Evolutionary conservation across 1,284 basidiomycete species (phyloP).

Genomic region (Cerrena zonata): DNA sequence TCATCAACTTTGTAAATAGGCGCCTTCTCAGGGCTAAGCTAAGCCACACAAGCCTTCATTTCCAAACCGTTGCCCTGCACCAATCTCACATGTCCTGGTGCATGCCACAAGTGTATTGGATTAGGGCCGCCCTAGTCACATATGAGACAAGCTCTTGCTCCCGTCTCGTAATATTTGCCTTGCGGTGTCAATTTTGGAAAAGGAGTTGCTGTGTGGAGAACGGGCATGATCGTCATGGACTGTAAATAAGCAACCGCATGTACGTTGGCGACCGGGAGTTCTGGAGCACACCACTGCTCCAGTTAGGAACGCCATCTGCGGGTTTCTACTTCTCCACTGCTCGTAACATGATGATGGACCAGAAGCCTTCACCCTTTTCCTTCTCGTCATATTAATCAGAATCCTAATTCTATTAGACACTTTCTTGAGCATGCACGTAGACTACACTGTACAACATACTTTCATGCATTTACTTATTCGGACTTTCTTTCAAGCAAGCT

Average conservation of each 20-base stretch:
- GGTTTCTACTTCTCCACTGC: background rate
- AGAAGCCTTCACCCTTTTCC: too few relatives aligned
- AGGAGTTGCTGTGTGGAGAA: background rate
- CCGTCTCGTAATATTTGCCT: background rate
- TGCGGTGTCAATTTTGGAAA: too few relatives aligned
- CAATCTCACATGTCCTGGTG: background rate
- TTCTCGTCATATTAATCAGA: background rate
- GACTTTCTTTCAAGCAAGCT: too few relatives aligned
- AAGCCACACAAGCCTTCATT: background rate
- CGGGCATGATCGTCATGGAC: background rate
- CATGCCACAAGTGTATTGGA: background rate
- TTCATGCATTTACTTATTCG: too few relatives aligned
- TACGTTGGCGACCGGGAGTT: background rate
- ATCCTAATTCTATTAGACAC: background rate
- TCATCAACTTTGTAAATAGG: slow-evolving; percentile 2
- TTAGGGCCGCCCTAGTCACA: background rate
- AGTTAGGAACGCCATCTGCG: background rate
- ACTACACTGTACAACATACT: background rate
- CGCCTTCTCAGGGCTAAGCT: slow-evolving; percentile 1
- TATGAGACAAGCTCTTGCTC: background rate
- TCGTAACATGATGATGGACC: background rate
- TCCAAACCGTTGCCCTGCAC: background rate
- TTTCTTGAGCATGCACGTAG: background rate
- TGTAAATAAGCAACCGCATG: background rate
- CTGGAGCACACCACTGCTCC: background rate